Evolutionary conservation across 345 rosid species (phyloP).

Genomic region (Lepidium africanum): DNA sequence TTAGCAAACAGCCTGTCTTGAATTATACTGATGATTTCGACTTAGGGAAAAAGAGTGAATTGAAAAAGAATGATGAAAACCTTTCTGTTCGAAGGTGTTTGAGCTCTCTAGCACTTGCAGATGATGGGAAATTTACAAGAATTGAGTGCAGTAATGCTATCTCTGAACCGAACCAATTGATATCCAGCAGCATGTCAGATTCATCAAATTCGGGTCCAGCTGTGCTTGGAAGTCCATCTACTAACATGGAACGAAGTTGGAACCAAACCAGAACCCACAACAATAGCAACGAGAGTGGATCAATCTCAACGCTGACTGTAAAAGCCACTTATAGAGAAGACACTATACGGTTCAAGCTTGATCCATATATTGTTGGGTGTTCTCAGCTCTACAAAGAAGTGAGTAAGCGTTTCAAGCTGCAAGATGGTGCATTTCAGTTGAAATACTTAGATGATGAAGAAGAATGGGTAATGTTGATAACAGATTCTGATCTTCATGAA

Average conservation of each 20-base stretch:
- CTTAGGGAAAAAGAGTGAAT: conserved; percentile 10
- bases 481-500: conserved; percentile 75
- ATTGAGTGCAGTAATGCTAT: conserved; percentile 30
- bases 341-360: conserved; percentile 69
- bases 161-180: conserved; percentile 38
- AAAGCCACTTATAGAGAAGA: conserved; percentile 84
- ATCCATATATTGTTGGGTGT: conserved; percentile 47
- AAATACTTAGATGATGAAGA: conserved; percentile 86
- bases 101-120: conserved; percentile 33
- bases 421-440: conserved; percentile 62
- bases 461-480: conserved; percentile 79
- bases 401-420: conserved; percentile 62
- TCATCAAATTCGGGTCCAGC: conserved; percentile 63
- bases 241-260: conserved; percentile 44
- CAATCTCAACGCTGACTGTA: conserved; percentile 43
- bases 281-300: conserved; percentile 31
- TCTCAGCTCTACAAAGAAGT: conserved; percentile 71
- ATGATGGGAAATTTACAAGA: conserved; percentile 32
- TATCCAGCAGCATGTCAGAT: conserved; percentile 53
- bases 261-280: conserved; percentile 31
- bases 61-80: conserved; percentile 29
- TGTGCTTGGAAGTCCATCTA: conserved; percentile 42
- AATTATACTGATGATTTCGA: conserved; percentile 20
- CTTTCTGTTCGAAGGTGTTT: conserved; percentile 28
- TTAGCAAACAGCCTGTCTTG: conserved; percentile 21